Conservation (phyloP, 2,329 filamentous ascomycete species). For the Colletotrichum sp. region DNA sequence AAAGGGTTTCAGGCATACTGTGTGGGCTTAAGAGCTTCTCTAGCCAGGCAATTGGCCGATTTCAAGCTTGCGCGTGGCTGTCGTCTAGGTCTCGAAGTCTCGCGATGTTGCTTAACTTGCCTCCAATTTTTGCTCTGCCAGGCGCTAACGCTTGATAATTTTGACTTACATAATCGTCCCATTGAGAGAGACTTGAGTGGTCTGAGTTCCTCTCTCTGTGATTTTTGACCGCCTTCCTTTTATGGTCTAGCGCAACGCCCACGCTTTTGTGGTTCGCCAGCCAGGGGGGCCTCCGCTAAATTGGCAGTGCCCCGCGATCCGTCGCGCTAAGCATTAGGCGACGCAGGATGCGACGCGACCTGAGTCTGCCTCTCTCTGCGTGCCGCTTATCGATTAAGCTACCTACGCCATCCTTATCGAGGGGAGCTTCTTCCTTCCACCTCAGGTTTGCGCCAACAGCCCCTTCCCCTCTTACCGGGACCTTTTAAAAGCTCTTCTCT, state of each 20-base stretch:
- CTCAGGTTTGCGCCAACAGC: background rate
- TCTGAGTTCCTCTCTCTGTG: background rate
- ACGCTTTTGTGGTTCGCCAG: background rate
- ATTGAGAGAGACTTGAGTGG: background rate
- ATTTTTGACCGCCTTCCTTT: background rate
- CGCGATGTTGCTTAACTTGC: slow-evolving; percentile 5
- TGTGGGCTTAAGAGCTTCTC: background rate
- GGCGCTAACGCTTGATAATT: slow-evolving; percentile 10
- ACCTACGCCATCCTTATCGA: background rate
- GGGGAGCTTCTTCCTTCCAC: slow-evolving; percentile 7
- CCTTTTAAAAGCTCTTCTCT: background rate
- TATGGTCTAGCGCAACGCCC: background rate
- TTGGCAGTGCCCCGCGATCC: slow-evolving; percentile 15
- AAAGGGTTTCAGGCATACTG: too few relatives aligned
- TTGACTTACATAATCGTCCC: slow-evolving; percentile 2
- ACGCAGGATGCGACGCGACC: background rate
- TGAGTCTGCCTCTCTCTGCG: slow-evolving; percentile 1
- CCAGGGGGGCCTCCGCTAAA: slow-evolving; percentile 4
- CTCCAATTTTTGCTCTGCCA: slow-evolving; percentile 15
- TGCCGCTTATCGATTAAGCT: slow-evolving; percentile 20
- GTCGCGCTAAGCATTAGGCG: background rate
- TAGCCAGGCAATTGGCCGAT: background rate
- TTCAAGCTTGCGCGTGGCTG: slow-evolving; percentile 4
- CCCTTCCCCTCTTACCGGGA: background rate
- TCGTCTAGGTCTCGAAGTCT: background rate